Percentiles rank a stretch among this genome's conserved stretches.
These are phyloP conservation scores for Acrocalymma vagum DNA, from an alignment of 2,329 filamentous ascomycete genomes.

Conservation along the genomic window DNA sequence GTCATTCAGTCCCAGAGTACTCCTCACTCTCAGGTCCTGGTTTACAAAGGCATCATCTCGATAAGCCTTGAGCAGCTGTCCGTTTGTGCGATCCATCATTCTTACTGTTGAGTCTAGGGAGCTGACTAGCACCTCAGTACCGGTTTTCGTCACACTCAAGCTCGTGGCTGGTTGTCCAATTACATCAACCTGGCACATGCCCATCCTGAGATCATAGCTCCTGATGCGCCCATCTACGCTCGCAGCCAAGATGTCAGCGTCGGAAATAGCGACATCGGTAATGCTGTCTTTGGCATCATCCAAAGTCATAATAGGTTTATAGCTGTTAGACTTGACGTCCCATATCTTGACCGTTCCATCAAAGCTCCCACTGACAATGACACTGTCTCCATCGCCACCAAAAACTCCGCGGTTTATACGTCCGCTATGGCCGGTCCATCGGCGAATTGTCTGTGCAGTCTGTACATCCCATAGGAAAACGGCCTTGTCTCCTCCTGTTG, in stretches of 20 bases:
- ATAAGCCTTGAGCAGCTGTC: conserved; percentile 78
- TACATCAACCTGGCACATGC: conserved; percentile 60
- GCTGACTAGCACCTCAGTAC: conserved; percentile 76
- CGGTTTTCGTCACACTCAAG: conserved; percentile 74
- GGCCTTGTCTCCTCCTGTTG: conserved; percentile 86
- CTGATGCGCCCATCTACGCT: conserved; percentile 87
- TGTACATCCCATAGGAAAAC: conserved; percentile 97
- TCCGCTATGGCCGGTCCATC: conserved; percentile 76
- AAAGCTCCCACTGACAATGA: conserved; percentile 77
- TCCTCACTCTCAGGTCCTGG: conserved; percentile 76
- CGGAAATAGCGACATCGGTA: conserved; percentile 51
- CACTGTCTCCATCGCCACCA: conserved; percentile 75
- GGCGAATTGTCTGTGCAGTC: conserved; percentile 76
- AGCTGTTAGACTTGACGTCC: conserved; percentile 43
- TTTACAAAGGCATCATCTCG: conserved; percentile 67
- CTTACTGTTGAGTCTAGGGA: conserved; percentile 79
- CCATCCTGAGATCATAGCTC: conserved; percentile 83
- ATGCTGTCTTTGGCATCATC: conserved; percentile 77
- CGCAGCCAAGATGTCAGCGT: conserved; percentile 70
- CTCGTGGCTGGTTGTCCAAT: conserved; percentile 73
- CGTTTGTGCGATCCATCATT: conserved; percentile 80
- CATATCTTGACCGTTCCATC: conserved; percentile 81
- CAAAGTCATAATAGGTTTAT: conserved; percentile 76
- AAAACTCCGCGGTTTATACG: conserved; percentile 83
- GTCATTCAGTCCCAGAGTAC: conserved; percentile 78